Base-by-base conservation (phyloP, 2,329 filamentous ascomycete genomes). In the Alternaria postmessia region DNA sequence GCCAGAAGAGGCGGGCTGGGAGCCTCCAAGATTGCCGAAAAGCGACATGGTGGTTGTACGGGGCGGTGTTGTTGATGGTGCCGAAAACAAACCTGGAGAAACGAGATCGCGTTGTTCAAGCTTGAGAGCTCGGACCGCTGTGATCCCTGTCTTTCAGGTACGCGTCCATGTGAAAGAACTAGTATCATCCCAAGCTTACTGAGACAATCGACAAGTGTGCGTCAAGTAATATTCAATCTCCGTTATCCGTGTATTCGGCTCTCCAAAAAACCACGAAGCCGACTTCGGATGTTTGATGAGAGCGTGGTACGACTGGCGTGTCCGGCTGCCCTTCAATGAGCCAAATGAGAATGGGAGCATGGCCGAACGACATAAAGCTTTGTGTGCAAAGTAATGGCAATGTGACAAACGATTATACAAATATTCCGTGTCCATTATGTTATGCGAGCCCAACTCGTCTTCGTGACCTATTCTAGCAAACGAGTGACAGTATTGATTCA, bases 21-120 rank as follows among this genome's bases (percentile, higher is more conserved):
- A 54, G 64, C 64, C 69, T 48, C 72, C 71, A 54, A 73, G 62
- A 61, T 69, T 70, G 42, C 70, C 69, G 66, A 79, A 77, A 22
- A 78, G 69, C 57, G 69, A 74, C 74, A 76, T 76, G 67, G 60
- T 69, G 69, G 61, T 54, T 63, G 61, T 66, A 62, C 62, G 61
- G 59, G 59, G 65, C 60, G 52, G 53, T 72, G 72, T 70, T 70
- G 74, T 71, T 70, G 75, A 68, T 70, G 68, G 66, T 66, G 55
- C 62, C 34, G 62, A 69, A 67, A 71, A 70, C 64, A 69, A 67
- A 61, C 60, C 39, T 64, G 32, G 55, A 66, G 64, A 51, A 65
- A 63, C 55, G 51, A 66, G 62, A 61, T 70, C 73, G 70, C 74
- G 71, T 68, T 65, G 58, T 62, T 64, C 54, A 53, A 64, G 62